Percentiles rank a stretch among this genome's conserved stretches.
Conservation (phyloP, 2,329 filamentous ascomycete species). For the Raffaelea ambrosiae region DNA sequence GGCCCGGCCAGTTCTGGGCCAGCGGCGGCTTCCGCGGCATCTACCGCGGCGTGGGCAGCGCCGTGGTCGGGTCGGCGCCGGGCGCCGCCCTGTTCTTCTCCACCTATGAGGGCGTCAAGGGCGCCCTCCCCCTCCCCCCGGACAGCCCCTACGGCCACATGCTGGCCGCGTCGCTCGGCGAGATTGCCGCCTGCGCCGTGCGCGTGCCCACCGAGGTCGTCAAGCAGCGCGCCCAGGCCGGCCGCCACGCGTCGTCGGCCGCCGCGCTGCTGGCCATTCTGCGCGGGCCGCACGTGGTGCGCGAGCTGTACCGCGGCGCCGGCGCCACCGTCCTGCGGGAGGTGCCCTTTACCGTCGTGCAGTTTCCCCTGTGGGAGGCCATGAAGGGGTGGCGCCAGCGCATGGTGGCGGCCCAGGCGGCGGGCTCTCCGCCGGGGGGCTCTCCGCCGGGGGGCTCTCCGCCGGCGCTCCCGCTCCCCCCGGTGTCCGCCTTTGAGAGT, state of each 20-base stretch:
- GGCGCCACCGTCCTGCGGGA: slow-evolving; percentile 89
- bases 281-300: slow-evolving; percentile 53
- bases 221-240: slow-evolving; percentile 92
- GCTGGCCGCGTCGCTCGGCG: slow-evolving; percentile 74
- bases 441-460: neutral
- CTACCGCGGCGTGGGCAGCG: slow-evolving; percentile 85
- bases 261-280: slow-evolving; percentile 65
- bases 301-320: slow-evolving; percentile 86
- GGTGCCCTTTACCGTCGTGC: slow-evolving; percentile 93
- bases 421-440: neutral
- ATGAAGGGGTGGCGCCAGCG: slow-evolving; percentile 65
- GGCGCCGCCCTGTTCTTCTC: slow-evolving; percentile 96
- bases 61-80: slow-evolving; percentile 83
- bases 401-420: slow-evolving; percentile 13
- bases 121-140: slow-evolving; percentile 25
- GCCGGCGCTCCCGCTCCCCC: slow-evolving; percentile 17
- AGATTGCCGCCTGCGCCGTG: slow-evolving; percentile 85
- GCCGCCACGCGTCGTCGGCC: slow-evolving; percentile 63
- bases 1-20: slow-evolving; percentile 56
- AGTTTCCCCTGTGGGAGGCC: slow-evolving; percentile 94
- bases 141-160: slow-evolving; percentile 54
- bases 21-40: slow-evolving; percentile 85
- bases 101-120: slow-evolving; percentile 76
- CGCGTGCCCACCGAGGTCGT: slow-evolving; percentile 93
- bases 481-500: slow-evolving; percentile 65